Evolutionary conservation across 148 eudicot species (phyloP), one percentile per base, ranked within the genome.

Genomic region (Fagopyrum esculentum): DNA sequence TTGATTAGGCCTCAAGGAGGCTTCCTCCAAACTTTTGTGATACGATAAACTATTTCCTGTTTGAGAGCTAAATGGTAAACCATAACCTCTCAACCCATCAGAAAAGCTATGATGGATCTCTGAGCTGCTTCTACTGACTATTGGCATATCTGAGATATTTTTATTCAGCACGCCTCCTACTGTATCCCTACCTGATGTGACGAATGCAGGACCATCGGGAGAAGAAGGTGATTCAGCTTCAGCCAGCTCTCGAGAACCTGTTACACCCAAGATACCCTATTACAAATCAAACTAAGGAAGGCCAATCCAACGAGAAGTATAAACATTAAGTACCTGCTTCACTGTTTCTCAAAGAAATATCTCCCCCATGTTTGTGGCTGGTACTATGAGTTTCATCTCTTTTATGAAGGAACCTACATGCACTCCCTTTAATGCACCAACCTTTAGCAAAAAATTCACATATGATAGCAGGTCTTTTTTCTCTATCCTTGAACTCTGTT

Each of bases 401-500:
- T 68, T 81, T 74, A 78, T 94, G 98, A 80, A 89, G 87, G 76
- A 94, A 91, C 83, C 87, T 88, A 85, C 97, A 94, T 19, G 90
- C 83, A 77, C 82, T 85, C 77, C 97, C 98, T 84, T 85, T 94
- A 71, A 94, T 89, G 83, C 98, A 94, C 98, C 98, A 94, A 77
- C 97, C 98, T 81, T 89, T 87, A 29, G 89, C 87, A 82, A 86
- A 90, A 82, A 80, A 94, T 22, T 90, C 88, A 69, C 98, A 94
- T 54, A 84, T 51, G 64, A 89, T 69, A 57, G 87, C 90, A 22
- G 86, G 81, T 75, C 89, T 85, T 83, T 94, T 92, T 76, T 73
- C 92, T 77, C 73, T 81, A 71, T 75, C 81, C 72, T 78, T 84
- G 44, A 60, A 49, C 72, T 82, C 90, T 13, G 70, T 74, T 63